These are phyloP conservation scores for Capniomyces stellatus DNA, from an alignment of 371 early-diverging fungal genomes.

Conservation along the genomic window DNA sequence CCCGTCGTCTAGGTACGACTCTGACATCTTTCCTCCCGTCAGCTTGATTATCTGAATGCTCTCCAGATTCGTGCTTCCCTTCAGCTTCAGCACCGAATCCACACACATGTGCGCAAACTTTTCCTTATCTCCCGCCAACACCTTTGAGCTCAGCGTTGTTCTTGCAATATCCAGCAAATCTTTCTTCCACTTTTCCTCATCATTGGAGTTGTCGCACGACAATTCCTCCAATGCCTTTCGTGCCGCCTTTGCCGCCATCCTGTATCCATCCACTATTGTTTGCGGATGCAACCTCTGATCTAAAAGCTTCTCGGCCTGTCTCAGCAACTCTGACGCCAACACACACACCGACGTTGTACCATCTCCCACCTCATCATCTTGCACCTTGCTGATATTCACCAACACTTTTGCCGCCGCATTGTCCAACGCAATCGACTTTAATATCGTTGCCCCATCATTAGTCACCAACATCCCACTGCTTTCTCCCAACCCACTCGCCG, in stretches of 20 bases:
- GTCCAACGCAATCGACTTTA: slow-evolving; percentile 95
- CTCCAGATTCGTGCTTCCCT: slow-evolving; percentile 92
- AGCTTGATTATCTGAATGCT: slow-evolving; percentile 99
- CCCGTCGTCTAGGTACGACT: slow-evolving; percentile 95
- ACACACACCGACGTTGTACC: slow-evolving; percentile 99
- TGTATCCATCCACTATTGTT: slow-evolving; percentile 94
- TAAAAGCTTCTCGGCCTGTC: slow-evolving; percentile 91
- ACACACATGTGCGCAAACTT: slow-evolving; percentile 95
- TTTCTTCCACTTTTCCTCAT: slow-evolving; percentile 46
- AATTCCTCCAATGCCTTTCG: slow-evolving; percentile 55
- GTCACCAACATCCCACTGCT: slow-evolving; percentile 86
- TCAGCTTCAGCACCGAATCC: slow-evolving; percentile 87
- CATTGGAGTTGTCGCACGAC: slow-evolving; percentile 57
- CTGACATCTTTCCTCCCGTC: slow-evolving; percentile 87
- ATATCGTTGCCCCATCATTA: slow-evolving; percentile 99
- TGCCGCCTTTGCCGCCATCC: slow-evolving; percentile 79
- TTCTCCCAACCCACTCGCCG: slow-evolving; percentile 34
- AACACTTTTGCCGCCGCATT: slow-evolving; percentile 98
- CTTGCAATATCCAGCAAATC: slow-evolving; percentile 94
- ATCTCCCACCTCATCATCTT: slow-evolving; percentile 99
- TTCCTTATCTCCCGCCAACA: slow-evolving; percentile 91
- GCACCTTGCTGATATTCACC: slow-evolving; percentile 90
- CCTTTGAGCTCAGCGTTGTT: slow-evolving; percentile 97
- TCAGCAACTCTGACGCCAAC: slow-evolving; percentile 89
- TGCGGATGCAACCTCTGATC: slow-evolving; percentile 95